A percentile compares a stretch with the other conserved stretches of the same genome.
phyloP scores from a whole-genome alignment of 1,284 basidiomycete species.

The Sporisorium exsertum region DNA sequence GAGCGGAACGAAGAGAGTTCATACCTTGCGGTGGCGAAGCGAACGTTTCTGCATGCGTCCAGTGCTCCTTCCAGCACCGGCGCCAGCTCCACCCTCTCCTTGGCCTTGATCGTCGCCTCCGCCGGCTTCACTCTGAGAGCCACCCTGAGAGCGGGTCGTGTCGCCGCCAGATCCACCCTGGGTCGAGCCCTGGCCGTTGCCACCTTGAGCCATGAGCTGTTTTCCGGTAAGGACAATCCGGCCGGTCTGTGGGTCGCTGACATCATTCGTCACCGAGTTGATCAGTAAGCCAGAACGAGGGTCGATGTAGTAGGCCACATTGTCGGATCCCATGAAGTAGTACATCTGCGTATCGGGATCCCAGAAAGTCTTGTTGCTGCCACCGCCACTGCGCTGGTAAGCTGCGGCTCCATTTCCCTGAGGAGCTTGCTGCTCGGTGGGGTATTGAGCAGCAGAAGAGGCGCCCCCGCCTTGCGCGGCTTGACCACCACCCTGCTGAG shows the following conservation, averaged over 20 bases:
- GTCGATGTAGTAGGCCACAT: slow-evolving; percentile 32
- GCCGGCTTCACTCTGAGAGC: too few species aligned
- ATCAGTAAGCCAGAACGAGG: slow-evolving; percentile 12
- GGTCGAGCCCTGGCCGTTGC: background rate
- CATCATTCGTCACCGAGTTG: slow-evolving; percentile 23
- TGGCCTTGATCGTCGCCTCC: too few species aligned
- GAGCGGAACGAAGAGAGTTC: slow-evolving; percentile 7
- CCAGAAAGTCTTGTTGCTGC: background rate
- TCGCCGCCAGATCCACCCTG: background rate
- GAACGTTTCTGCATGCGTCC: slow-evolving; percentile 30
- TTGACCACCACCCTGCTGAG: background rate
- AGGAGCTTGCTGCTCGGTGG: background rate
- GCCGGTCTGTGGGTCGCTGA: slow-evolving; percentile 40
- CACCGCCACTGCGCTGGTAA: background rate
- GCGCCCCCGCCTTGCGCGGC: background rate
- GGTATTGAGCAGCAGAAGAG: background rate
- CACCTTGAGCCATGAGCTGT: background rate
- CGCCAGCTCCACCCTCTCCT: background rate
- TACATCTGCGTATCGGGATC: background rate
- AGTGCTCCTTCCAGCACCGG: too few species aligned
- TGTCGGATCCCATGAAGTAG: background rate
- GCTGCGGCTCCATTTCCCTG: background rate
- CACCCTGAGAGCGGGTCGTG: background rate
- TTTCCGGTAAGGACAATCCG: slow-evolving; percentile 12
- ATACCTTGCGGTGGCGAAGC: slow-evolving; percentile 39